Percentiles rank a stretch among this genome's conserved stretches.
Evolutionary conservation across 1,139 yeast genomes (phyloP).

Genomic region (Geotrichum histeridarum): DNA sequence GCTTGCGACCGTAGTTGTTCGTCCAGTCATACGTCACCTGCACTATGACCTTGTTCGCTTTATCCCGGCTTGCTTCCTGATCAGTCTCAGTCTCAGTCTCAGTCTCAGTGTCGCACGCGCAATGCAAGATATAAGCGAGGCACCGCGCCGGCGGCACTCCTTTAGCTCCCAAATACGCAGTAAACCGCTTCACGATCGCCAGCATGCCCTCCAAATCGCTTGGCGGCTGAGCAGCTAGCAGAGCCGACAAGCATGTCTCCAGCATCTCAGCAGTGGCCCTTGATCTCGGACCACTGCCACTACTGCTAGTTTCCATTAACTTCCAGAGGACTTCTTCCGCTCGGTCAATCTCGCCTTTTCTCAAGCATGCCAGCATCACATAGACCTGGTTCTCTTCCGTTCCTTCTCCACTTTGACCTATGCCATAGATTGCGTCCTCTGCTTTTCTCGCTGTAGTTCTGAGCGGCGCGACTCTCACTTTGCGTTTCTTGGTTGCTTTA

Average conservation of each 20-base stretch:
- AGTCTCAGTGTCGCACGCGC: slow-evolving; percentile 19
- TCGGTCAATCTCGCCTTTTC: slow-evolving; percentile 6
- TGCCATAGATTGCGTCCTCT: neutral
- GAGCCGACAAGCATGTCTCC: slow-evolving; percentile 8
- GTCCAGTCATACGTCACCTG: slow-evolving; percentile 14
- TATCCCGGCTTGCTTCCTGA: neutral
- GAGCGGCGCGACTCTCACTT: neutral
- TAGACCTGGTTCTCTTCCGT: slow-evolving; percentile 6
- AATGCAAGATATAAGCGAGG: slow-evolving; percentile 24
- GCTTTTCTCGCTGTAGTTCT: neutral
- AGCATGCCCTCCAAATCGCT: slow-evolving; percentile 4
- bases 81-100: slow-evolving; percentile 3
- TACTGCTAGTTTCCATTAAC: neutral
- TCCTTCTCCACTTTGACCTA: neutral
- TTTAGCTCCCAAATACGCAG: neutral
- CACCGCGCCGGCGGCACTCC: slow-evolving; percentile 1
- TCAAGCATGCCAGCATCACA: slow-evolving; percentile 6
- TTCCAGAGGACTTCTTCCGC: slow-evolving; percentile 12
- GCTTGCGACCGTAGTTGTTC: slow-evolving; percentile 1
- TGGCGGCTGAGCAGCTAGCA: slow-evolving; percentile 1
- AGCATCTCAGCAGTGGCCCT: neutral
- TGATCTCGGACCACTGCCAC: neutral
- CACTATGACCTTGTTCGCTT: slow-evolving; percentile 10
- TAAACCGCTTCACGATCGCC: neutral
- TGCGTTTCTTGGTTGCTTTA: neutral